Evolutionary conservation across 495 filamentous ascomycete genomes (phyloP).

Genomic region (Podospora sp.): DNA sequence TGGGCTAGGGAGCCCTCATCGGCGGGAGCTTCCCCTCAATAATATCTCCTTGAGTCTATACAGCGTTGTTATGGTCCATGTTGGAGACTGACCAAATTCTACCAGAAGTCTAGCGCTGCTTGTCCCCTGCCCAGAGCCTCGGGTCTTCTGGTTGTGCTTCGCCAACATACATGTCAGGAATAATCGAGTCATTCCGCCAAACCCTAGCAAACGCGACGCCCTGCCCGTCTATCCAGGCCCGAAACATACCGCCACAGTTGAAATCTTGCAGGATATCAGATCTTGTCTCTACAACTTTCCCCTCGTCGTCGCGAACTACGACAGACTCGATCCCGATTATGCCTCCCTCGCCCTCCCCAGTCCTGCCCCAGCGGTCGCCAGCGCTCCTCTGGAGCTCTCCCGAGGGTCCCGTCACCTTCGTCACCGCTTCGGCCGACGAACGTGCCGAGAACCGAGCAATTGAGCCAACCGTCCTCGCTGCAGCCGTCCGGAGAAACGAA

Average conservation of each 20-base stretch:
- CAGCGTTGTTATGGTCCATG: not conserved
- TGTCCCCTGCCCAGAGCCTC: conserved; percentile 21
- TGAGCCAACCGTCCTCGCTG: conserved; percentile 70
- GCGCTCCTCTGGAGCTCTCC: conserved; percentile 80
- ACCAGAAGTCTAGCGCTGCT: conserved; percentile 12
- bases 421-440: conserved; percentile 55
- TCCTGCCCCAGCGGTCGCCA: conserved; percentile 71
- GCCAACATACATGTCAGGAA: conserved; percentile 19
- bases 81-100: not conserved
- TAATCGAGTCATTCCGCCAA: conserved; percentile 47
- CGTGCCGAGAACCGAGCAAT: conserved; percentile 63
- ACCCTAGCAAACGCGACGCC: conserved; percentile 66
- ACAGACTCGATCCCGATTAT: conserved; percentile 82
- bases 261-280: conserved; percentile 68
- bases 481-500: conserved; percentile 76
- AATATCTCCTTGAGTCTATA: conserved; percentile 30
- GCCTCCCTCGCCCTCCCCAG: conserved; percentile 81
- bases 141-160: conserved; percentile 17
- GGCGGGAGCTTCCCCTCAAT: conserved; percentile 32
- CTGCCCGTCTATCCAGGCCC: conserved; percentile 71
- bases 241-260: conserved; percentile 91
- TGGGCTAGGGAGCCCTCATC: conserved; percentile 21
- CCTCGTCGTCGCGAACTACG: conserved; percentile 45
- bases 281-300: conserved; percentile 42
- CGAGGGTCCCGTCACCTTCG: conserved; percentile 64